phyloP scores from a whole-genome alignment of 768 basidiomycete species.

The Auriscalpium vulgare region DNA sequence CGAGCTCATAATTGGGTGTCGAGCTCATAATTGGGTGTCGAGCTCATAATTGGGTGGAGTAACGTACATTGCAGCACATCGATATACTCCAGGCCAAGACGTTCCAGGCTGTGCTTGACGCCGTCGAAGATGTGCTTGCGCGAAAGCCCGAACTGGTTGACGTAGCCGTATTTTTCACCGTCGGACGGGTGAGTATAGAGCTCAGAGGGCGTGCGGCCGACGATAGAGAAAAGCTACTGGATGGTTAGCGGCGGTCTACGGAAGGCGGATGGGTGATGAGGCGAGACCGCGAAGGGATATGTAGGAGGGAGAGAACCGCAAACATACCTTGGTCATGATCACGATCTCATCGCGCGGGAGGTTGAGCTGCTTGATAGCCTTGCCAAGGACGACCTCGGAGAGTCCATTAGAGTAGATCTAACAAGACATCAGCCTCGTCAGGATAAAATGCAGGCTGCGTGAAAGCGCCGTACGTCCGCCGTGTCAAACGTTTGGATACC shows the following conservation, averaged over 20 bases:
- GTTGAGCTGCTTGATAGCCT: conserved; percentile 27
- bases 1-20: not conserved
- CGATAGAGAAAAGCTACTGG: not conserved
- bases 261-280: not conserved
- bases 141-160: conserved; percentile 19
- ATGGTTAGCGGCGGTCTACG: not conserved
- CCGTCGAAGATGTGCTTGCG: conserved; percentile 43
- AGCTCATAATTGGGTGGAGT: not conserved
- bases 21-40: not conserved
- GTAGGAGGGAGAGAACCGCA: not conserved
- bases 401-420: conserved; percentile 22
- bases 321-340: not conserved
- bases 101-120: conserved; percentile 31
- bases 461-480: conserved; percentile 11
- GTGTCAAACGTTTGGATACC: conserved; percentile 26
- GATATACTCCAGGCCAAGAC: conserved; percentile 39
- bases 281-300: not conserved
- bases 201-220: not conserved
- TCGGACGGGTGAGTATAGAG: conserved; percentile 32
- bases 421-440: not conserved
- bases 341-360: conserved; percentile 28
- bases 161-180: conserved; percentile 18
- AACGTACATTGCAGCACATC: conserved; percentile 34
- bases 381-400: conserved; percentile 29
- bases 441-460: not conserved